Base-by-base conservation (phyloP, 208 protist genomes). In the Acanthamoeba sp. region DNA sequence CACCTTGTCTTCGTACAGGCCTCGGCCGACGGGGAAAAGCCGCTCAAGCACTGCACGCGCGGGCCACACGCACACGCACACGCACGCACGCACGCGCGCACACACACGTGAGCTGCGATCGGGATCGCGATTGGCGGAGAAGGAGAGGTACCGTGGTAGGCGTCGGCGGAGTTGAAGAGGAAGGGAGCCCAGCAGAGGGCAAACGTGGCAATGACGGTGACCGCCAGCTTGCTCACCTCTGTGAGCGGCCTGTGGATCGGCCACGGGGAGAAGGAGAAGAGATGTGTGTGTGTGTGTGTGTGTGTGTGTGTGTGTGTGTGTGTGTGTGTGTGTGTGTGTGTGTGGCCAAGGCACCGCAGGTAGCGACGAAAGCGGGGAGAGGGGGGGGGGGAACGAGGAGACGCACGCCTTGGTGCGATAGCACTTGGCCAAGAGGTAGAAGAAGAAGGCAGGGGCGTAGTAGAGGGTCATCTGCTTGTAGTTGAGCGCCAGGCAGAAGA, bases 381-480 rank as follows among this genome's bases (percentile, higher is more conserved):
- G n/a, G n/a, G n/a, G n/a, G n/a, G n/a, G n/a, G n/a, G n/a, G n/a
- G n/a, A n/a, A n/a, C n/a, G n/a, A 24, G 80, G 48, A n/a, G 71
- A 62, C 36, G 69, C 22, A 78, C 69, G 32, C 12, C 38, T 78
- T 78, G 57, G n/a, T 34, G 27, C 34, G 82, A 32, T 89, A 45
- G 34, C 18, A 48, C 18, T 55, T 64, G 34, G 94, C 95, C 18
- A 98, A 90, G 27, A 98, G 24, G 76, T 94, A 95, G 57, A 97
- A 97, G 93, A 98, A 98, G 50, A 98, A 97, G 27, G 97, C 91
- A 0, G 96, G 97, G 10, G 97, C 97, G 82, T 97, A 98, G 91
- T 98, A 99, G 6, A 99, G 90, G n/a, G 32, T 62, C 97, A 99
- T 99, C 93, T 98, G 98, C 89, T 99, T 99, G 94, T 96, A 99